Conservation (phyloP, 805 yeast genomes). For the Schizosaccharomyces cryophilus region DNA sequence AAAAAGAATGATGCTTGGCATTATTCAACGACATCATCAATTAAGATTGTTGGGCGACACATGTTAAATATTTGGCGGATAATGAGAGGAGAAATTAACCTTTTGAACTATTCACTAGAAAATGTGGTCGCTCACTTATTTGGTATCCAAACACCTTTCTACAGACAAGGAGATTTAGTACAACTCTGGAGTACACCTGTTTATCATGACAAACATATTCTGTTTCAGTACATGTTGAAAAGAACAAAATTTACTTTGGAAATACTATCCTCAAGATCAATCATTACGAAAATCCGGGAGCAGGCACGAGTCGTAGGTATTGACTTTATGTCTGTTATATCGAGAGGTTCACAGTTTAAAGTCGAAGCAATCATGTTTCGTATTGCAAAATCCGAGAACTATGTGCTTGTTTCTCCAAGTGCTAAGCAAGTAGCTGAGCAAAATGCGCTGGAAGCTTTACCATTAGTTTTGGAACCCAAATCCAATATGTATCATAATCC, state of each 20-base stretch:
- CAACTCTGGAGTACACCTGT: constrained; percentile 17
- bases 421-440: constrained; percentile 60
- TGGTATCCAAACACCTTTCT: constrained; percentile 45
- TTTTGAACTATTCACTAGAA: constrained; percentile 52
- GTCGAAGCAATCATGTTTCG: constrained; percentile 68
- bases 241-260: constrained; percentile 22
- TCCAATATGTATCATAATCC: constrained; percentile 74
- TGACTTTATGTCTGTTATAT: constrained; percentile 67
- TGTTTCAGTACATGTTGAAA: constrained; percentile 23
- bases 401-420: constrained; percentile 51
- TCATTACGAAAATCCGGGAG: constrained; percentile 46
- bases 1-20: constrained; percentile 45
- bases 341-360: constrained; percentile 81
- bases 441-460: constrained; percentile 66
- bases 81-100: constrained; percentile 33
- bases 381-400: constrained; percentile 52
- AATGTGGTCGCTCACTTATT: constrained; percentile 44
- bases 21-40: constrained; percentile 45
- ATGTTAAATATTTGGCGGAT: constrained; percentile 67
- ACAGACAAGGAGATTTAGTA: constrained; percentile 24
- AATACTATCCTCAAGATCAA: constrained; percentile 35
- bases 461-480: constrained; percentile 79
- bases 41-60: constrained; percentile 57
- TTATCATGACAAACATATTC: constrained; percentile 13
- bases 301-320: constrained; percentile 70